These are phyloP conservation scores for Pulveroboletus sp. DNA, from an alignment of 768 basidiomycete genomes.

Conservation along the genomic window DNA sequence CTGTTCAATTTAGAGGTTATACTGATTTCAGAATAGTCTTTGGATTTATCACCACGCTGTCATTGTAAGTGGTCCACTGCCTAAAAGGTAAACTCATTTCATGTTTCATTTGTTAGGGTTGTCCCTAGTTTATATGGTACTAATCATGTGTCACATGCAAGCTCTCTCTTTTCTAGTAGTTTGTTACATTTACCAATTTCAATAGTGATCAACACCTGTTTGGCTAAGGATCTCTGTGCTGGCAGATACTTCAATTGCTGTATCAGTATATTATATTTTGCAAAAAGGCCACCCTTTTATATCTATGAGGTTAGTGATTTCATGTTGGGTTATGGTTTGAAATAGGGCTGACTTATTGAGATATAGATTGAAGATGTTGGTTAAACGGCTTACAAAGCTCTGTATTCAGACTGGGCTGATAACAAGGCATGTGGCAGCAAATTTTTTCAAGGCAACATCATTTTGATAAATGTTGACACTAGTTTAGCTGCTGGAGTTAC, in stretches of 20 bases:
- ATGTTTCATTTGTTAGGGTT: background rate
- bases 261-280: slow-evolving; percentile 15
- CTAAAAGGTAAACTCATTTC: background rate
- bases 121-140: background rate
- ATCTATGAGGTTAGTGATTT: slow-evolving; percentile 11
- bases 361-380: slow-evolving; percentile 10
- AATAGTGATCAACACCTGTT: slow-evolving; percentile 17
- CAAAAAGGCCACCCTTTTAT: background rate
- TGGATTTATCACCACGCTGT: slow-evolving; percentile 6
- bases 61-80: slow-evolving; percentile 10
- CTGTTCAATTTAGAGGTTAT: background rate
- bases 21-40: slow-evolving; percentile 14
- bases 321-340: background rate
- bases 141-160: background rate
- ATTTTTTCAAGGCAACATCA: background rate
- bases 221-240: slow-evolving; percentile 23
- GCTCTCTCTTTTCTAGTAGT: background rate
- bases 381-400: slow-evolving; percentile 18
- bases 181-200: background rate
- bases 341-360: background rate
- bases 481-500: slow-evolving; percentile 17
- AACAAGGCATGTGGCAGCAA: slow-evolving; percentile 14
- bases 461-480: background rate
- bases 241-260: slow-evolving; percentile 21
- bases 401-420: slow-evolving; percentile 25